Conservation (phyloP, 169 alveolate genomes). For the Plasmodium blacklocki region DNA sequence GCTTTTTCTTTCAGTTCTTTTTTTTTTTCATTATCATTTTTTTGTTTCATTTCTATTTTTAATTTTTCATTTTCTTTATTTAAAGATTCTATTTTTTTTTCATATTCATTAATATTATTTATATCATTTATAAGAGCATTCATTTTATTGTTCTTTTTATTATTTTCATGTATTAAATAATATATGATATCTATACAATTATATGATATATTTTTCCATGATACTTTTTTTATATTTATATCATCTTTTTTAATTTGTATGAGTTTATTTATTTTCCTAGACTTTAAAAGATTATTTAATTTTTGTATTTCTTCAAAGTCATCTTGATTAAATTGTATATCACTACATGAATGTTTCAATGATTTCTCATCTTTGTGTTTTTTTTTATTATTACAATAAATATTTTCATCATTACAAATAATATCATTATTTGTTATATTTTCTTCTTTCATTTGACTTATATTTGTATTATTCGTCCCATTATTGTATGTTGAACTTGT, state of each 20-base stretch:
- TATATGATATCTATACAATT: conserved; percentile 55
- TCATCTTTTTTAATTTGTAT: conserved; percentile 26
- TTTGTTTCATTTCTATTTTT: conserved; percentile 34
- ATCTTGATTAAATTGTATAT: conserved; percentile 22
- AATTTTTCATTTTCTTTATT: conserved; percentile 61
- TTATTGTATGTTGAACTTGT: too few species aligned
- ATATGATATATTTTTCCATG: conserved; percentile 29
- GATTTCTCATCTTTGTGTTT: neutral
- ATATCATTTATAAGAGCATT: conserved; percentile 50
- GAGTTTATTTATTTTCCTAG: conserved; percentile 17
- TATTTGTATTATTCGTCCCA: too few species aligned
- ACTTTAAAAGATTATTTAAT: conserved; percentile 39
- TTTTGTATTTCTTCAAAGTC: conserved; percentile 33
- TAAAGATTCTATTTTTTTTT: conserved; percentile 46
- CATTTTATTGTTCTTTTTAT: conserved; percentile 57
- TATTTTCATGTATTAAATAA: conserved; percentile 40
- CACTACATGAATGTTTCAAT: too few species aligned
- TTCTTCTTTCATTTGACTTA: too few species aligned
- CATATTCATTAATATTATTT: conserved; percentile 55
- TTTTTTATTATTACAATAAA: neutral
- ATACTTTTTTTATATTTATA: conserved; percentile 14
- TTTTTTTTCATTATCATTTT: conserved; percentile 32
- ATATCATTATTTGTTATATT: too few species aligned
- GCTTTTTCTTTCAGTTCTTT: conserved; percentile 43
- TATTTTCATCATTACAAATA: too few species aligned